phyloP scores from a whole-genome alignment of 495 filamentous ascomycete species.

The Aspergillus asperescens region DNA sequence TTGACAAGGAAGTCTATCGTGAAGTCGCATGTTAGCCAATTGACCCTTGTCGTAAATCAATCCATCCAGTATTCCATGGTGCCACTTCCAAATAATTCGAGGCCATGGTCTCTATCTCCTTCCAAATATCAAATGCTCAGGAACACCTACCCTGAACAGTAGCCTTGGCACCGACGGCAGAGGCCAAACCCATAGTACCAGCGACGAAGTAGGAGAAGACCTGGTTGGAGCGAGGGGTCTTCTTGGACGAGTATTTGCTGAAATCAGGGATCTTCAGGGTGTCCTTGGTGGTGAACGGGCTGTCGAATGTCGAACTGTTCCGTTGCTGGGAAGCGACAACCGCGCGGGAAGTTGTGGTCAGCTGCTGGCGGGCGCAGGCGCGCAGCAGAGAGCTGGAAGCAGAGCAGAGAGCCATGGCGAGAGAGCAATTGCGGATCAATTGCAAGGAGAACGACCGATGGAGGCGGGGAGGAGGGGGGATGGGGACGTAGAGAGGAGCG shows the following conservation, averaged over 20 bases:
- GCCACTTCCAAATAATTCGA: neutral
- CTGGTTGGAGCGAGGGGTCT: slow-evolving; percentile 61
- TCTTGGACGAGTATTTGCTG: slow-evolving; percentile 73
- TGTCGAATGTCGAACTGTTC: slow-evolving; percentile 47
- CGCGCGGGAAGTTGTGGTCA: slow-evolving; percentile 41
- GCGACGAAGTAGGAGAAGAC: slow-evolving; percentile 98
- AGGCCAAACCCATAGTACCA: slow-evolving; percentile 84
- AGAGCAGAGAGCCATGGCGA: slow-evolving; percentile 46
- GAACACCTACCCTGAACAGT: slow-evolving; percentile 83
- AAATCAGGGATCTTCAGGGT: slow-evolving; percentile 83
- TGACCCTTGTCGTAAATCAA: neutral
- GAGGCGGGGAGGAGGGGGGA: slow-evolving; percentile 19
- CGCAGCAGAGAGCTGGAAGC: slow-evolving; percentile 47
- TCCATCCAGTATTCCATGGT: neutral
- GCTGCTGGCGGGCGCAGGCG: slow-evolving; percentile 46
- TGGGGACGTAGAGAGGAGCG: slow-evolving; percentile 21
- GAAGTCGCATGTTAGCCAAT: slow-evolving; percentile 23
- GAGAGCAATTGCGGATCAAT: slow-evolving; percentile 39
- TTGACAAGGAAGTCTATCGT: slow-evolving; percentile 92
- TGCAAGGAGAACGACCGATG: slow-evolving; percentile 26
- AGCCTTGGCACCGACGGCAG: slow-evolving; percentile 89
- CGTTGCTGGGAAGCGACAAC: slow-evolving; percentile 45
- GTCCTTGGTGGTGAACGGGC: slow-evolving; percentile 45
- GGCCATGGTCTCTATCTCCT: neutral
- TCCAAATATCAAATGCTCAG: slow-evolving; percentile 4